Evolutionary conservation across 2,329 filamentous ascomycete species (phyloP), one percentile per base, ranked within the genome.

Genomic region (Monilinia fructigena): DNA sequence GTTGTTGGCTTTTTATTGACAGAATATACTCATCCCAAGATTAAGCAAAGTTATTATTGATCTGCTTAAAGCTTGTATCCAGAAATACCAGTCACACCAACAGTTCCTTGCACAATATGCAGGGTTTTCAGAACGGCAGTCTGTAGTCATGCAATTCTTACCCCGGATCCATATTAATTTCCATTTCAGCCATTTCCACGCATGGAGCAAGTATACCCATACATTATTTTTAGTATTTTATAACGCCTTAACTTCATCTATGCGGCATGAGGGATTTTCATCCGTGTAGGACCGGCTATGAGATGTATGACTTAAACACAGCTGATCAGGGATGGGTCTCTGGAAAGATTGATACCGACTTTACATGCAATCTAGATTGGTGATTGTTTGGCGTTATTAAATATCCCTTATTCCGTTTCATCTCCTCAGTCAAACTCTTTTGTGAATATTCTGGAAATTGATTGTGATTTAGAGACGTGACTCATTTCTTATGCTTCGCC

Each of bases 151-250:
- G 62, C 63, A 63, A 66, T 48, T 68, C 67, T 67, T 65, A 66
- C 60, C 56, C 66, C 48, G 23, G 38, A 62, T 60, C 28, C 47
- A 65, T 54, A 47, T 61, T 47, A 54, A 65, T 53, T 63, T 47
- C 52, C 62, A 56, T 72, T 74, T 73, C 72, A 75, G 73, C 73
- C 73, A 70, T 69, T 66, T 59, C 60, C 53, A 65, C 53, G 60
- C 64, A 50, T 52, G 65, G 62, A 70, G 62, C 66, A 35, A 40
- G 38, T 66, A 55, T 61, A 47, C 66, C 66, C 66, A 58, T 69
- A 64, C 61, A 68, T 56, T 62, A 69, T 59, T 68, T 63, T 58
- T 66, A 53, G 55, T 68, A 61, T 55, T 53, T 66, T 63, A 65
- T 55, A 67, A 47, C 64, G 31, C 31, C 56, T 65, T 67, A 55